A percentile compares a stretch with the other conserved stretches of the same genome.
These are phyloP conservation scores for Pogostemon cablin DNA, from an alignment of 257 asterid species.

Conservation along the genomic window DNA sequence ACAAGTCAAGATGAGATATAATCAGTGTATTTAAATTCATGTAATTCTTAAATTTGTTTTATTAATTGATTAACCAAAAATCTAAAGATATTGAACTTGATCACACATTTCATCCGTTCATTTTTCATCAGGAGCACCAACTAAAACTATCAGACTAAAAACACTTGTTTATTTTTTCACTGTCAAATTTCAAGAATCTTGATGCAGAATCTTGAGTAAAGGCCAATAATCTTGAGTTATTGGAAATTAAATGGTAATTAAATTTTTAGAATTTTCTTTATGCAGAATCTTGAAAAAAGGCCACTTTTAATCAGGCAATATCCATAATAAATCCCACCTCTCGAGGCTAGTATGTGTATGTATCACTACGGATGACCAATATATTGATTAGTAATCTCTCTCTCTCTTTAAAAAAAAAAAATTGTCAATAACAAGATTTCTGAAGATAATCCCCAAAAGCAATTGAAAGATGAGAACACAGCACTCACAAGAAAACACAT, in stretches of 20 bases:
- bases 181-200: too few species aligned
- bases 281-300: neutral
- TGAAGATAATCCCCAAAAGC: constrained; percentile 8
- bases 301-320: neutral
- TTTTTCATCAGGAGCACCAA: constrained; percentile 5
- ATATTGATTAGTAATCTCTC: constrained; percentile 30
- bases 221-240: too few species aligned
- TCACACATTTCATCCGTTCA: constrained; percentile 20
- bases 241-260: neutral
- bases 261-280: neutral
- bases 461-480: constrained; percentile 15
- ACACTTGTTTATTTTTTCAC: too few species aligned
- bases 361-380: constrained; percentile 16
- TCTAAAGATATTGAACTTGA: neutral
- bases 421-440: constrained; percentile 22
- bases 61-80: constrained; percentile 3
- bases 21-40: neutral
- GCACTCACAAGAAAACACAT: neutral
- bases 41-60: neutral
- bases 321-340: constrained; percentile 2
- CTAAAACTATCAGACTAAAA: neutral
- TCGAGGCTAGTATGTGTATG: neutral
- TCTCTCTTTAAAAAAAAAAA: constrained; percentile 5
- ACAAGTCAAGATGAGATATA: neutral
- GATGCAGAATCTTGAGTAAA: too few species aligned